phyloP scores from a whole-genome alignment of 148 eudicot species.

The Vaccinium vitisidaea region DNA sequence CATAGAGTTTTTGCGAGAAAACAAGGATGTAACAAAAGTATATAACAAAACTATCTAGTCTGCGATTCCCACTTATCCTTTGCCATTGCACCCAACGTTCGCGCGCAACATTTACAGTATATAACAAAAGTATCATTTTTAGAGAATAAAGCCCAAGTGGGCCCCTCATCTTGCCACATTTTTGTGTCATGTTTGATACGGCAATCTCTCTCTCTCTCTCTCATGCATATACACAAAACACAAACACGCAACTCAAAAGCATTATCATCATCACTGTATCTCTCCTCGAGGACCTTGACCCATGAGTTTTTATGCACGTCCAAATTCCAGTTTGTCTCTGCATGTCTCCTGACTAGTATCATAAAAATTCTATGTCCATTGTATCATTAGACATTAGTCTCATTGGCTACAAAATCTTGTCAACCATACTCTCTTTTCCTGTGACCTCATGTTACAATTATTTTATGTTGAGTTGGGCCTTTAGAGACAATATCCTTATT shows the following conservation, averaged over 20 bases:
- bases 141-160: not conserved
- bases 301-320: not conserved
- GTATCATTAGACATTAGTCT: not conserved
- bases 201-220: not conserved
- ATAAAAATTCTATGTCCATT: too few species aligned
- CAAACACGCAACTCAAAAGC: not conserved
- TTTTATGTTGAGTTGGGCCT: not conserved
- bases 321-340: not conserved
- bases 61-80: not conserved
- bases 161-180: not conserved
- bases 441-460: not conserved
- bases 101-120: not conserved
- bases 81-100: not conserved
- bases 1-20: too few species aligned
- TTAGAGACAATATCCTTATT: not conserved
- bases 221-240: not conserved
- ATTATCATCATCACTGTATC: not conserved
- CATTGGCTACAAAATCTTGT: not conserved
- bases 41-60: not conserved
- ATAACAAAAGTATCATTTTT: not conserved
- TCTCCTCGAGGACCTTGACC: too few species aligned
- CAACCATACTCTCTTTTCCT: not conserved
- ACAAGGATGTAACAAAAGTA: too few species aligned
- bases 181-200: not conserved
- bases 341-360: not conserved